Base-by-base conservation (phyloP, 192 early-diverging fungal genomes). In the Entrophospora sp. region DNA sequence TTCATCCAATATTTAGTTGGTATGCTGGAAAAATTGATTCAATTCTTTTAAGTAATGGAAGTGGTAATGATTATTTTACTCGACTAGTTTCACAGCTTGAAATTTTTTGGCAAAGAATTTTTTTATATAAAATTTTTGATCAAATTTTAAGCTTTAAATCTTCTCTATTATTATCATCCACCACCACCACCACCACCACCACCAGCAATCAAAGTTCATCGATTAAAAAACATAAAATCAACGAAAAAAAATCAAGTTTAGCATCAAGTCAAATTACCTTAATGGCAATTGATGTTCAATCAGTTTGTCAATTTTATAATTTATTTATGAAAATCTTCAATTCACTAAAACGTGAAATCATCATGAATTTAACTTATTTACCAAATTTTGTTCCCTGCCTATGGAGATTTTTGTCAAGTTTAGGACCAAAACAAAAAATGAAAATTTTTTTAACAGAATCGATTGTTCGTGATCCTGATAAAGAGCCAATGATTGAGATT, bases 391-490 rank as follows among this genome's bases (percentile, higher is more conserved):
- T 88, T 38, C 73, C 83, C 24, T 57, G 72, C 18, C 73, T 88
- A 2, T 88, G 86, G 86, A 62, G 71, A 34, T 59, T 86, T 16
- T 80, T 88, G 73, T 63, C 73, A 13, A 63, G 69, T 10, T 71
- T 85, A 25, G 84, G 85, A 1, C 85, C 86, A 14, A 75, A 75
- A 52, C 78, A 79, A 5, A 69, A 68, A 13, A 76, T 87, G 73
- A 35, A 66, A 2, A 78, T 88, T 24, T 88, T 85, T 43, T 24
- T 85, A 7, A 73, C 78, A 24, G 78, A 82, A 6, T 76, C 87
- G 1, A 51, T 68, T 13, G 57, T 60, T 12, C 70, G 74, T 30
- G 66, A 75, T 16, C 70, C 81, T 2, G 71, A 77, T 4, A 76
- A 77, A 16, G 86, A 89, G 43, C 81, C 79, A 0, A 61, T 83